Evolutionary conservation across 2,329 filamentous ascomycete genomes (phyloP).

Genomic region (Purpureocillium takamizusanense): DNA sequence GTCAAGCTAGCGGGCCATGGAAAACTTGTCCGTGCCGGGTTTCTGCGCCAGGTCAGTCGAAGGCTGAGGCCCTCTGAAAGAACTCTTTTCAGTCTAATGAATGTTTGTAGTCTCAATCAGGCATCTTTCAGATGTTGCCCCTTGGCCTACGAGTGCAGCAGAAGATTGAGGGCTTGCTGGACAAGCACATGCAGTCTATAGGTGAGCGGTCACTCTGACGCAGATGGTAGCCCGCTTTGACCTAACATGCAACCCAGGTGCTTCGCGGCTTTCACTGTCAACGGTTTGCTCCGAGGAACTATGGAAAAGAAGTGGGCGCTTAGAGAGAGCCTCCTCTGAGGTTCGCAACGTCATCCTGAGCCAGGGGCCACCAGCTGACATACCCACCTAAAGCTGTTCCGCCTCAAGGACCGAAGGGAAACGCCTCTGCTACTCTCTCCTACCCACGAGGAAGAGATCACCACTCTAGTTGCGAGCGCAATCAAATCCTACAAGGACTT

Average conservation of each 20-base stretch:
- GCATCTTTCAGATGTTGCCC: conserved; percentile 87
- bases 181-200: conserved; percentile 76
- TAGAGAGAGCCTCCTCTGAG: conserved; percentile 65
- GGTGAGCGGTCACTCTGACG: conserved; percentile 33
- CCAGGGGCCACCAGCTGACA: conserved; percentile 12
- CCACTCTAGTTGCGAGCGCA: conserved; percentile 61
- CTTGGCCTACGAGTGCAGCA: conserved; percentile 79
- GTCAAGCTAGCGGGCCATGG: conserved; percentile 48
- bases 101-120: conserved; percentile 60
- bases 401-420: conserved; percentile 70
- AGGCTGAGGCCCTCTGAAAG: too few species aligned
- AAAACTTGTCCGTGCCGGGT: conserved; percentile 62
- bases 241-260: conserved; percentile 43
- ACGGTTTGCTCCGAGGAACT: conserved; percentile 76
- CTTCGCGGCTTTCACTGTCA: conserved; percentile 74
- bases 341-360: conserved; percentile 28
- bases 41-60: conserved; percentile 58
- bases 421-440: conserved; percentile 70
- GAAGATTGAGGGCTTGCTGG: conserved; percentile 78
- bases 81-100: neutral
- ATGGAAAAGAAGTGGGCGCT: conserved; percentile 76
- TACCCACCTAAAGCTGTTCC: conserved; percentile 57
- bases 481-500: conserved; percentile 79
- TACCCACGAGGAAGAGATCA: conserved; percentile 97
- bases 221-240: neutral